Percentiles rank a stretch among this genome's conserved stretches.
Evolutionary conservation across 768 basidiomycete genomes (phyloP).

Genomic region (Macrocybe gigantea): DNA sequence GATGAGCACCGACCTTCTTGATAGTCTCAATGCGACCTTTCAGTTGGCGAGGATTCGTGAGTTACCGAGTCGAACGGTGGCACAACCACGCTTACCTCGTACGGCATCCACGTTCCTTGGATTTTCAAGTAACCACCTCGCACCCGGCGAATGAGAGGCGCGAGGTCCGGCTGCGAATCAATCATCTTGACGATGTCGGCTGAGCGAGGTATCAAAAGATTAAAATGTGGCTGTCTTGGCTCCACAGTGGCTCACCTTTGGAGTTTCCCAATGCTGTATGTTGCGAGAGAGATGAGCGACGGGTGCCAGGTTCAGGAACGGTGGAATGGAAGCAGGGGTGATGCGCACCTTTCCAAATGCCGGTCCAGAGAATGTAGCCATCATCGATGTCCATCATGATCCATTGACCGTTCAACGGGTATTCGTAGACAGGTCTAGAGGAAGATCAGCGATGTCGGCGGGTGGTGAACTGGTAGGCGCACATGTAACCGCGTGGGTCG

Average conservation of each 20-base stretch:
- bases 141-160: slow-evolving; percentile 74
- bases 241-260: slow-evolving; percentile 50
- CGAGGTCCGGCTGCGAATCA: slow-evolving; percentile 85
- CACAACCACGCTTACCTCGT: slow-evolving; percentile 49
- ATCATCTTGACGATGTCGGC: slow-evolving; percentile 93
- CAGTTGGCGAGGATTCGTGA: slow-evolving; percentile 3
- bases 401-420: slow-evolving; percentile 85
- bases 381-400: slow-evolving; percentile 96
- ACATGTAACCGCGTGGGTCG: slow-evolving; percentile 88
- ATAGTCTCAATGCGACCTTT: slow-evolving; percentile 73
- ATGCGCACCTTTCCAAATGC: slow-evolving; percentile 83
- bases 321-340: neutral
- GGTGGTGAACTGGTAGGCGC: slow-evolving; percentile 14
- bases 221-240: neutral
- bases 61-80: neutral
- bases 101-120: slow-evolving; percentile 93
- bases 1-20: slow-evolving; percentile 57
- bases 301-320: neutral
- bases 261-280: slow-evolving; percentile 73
- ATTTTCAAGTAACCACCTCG: slow-evolving; percentile 88
- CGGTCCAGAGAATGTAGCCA: slow-evolving; percentile 89
- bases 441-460: neutral
- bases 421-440: slow-evolving; percentile 78
- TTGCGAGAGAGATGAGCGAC: slow-evolving; percentile 9
- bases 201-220: slow-evolving; percentile 23